phyloP scores from a whole-genome alignment of 2,329 filamentous ascomycete genomes.

The Magnaporthiopsis rhizophila region DNA sequence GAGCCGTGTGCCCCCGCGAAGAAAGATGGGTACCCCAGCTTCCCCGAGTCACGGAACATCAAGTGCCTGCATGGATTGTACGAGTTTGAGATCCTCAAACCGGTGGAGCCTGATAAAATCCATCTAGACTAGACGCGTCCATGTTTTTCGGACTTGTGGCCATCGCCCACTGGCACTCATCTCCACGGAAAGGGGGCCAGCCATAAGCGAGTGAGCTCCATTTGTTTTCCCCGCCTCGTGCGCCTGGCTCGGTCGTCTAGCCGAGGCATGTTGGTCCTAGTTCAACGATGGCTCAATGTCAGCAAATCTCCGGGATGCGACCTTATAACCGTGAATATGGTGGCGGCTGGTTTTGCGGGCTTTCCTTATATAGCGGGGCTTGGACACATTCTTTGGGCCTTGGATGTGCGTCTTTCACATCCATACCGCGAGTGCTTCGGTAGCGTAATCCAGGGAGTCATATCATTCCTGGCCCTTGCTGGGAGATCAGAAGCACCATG shows the following conservation, averaged over 20 bases:
- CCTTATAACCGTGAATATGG: background rate
- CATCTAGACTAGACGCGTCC: background rate
- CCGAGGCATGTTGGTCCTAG: background rate
- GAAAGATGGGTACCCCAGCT: conserved; percentile 13
- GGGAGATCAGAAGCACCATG: conserved; percentile 40
- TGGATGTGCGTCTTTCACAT: background rate
- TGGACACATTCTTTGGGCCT: background rate
- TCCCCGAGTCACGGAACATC: background rate
- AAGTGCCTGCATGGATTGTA: background rate
- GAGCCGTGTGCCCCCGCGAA: conserved; percentile 7
- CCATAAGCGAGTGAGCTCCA: too few species aligned
- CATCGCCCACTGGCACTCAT: background rate
- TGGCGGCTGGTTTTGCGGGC: background rate
- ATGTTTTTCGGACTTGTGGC: background rate
- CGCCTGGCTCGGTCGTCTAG: background rate
- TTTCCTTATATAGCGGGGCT: background rate
- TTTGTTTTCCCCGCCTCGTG: background rate
- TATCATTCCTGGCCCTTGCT: background rate
- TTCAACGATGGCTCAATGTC: background rate
- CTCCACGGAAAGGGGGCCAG: background rate
- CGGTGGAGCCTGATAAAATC: background rate
- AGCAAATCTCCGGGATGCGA: background rate
- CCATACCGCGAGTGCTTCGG: background rate
- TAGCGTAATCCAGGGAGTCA: too few species aligned
- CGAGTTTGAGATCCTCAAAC: background rate